phyloP scores from a whole-genome alignment of 176 grass and related monocot genomes.

The Saccharum officinarum region DNA sequence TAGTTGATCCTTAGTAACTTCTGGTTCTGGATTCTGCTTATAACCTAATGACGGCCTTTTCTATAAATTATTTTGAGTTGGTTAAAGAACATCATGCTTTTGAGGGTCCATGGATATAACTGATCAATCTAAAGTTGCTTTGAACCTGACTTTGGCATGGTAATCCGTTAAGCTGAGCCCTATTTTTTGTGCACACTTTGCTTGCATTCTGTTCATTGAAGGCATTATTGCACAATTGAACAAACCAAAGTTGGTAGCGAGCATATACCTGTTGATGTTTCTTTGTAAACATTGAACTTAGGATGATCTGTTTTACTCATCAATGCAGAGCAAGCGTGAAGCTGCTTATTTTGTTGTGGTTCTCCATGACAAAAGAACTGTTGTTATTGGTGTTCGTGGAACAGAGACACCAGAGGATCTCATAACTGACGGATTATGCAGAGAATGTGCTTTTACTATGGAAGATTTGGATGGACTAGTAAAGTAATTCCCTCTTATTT shows the following conservation, averaged over 20 bases:
- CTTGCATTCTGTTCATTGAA: conserved; percentile 14
- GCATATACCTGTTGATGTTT: conserved; percentile 1
- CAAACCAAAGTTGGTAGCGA: not conserved
- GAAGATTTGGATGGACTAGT: no score
- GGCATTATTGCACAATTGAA: not conserved
- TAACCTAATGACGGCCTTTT: not conserved
- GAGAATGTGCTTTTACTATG: no score
- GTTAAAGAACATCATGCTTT: conserved; percentile 30
- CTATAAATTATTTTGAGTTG: not conserved
- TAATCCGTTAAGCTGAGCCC: conserved; percentile 2
- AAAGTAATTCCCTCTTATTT: no score
- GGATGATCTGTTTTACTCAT: conserved; percentile 6
- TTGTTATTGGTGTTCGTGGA: conserved; percentile 83
- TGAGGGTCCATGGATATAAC: conserved; percentile 11
- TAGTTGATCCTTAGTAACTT: not conserved
- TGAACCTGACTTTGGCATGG: conserved; percentile 15
- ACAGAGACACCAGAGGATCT: conserved; percentile 89
- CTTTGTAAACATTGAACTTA: conserved; percentile 11
- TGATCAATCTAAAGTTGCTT: conserved; percentile 11
- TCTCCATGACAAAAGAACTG: conserved; percentile 76
- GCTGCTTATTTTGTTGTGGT: conserved; percentile 93
- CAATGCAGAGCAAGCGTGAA: conserved; percentile 74
- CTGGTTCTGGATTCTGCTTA: conserved; percentile 2
- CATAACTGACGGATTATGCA: no score
- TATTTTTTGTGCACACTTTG: not conserved